Base-by-base conservation (phyloP, 1,284 basidiomycete genomes). In the Mycena citricolor region DNA sequence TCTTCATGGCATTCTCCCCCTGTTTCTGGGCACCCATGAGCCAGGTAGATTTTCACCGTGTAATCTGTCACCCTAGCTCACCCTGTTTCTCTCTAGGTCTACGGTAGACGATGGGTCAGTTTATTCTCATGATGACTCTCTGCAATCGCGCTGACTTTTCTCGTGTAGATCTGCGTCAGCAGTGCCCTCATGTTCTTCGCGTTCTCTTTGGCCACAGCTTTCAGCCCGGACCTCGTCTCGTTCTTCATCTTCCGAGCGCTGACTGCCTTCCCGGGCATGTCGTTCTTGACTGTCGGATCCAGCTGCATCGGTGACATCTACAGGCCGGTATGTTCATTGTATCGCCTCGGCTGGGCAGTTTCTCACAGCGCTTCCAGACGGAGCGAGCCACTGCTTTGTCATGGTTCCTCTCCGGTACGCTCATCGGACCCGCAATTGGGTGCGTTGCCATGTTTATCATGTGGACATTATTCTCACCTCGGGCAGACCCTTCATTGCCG, bases 51-150 rank as follows among this genome's bases (percentile, higher is more conserved):
- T 16, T 36, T 13, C 14, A 5, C n/a, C n/a, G n/a, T n/a, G n/a
- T 1, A n/a, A 16, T 4, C 14, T 8, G 17, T 25, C 5, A 7
- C n/a, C 21, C 29, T 45, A 23, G 40, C 13, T 20, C 26, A 8
- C n/a, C n/a, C n/a, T n/a, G n/a, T n/a, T n/a, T n/a, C 11, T 13
- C 8, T 14, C 16, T n/a, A 52, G 51, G 51, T 52, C 16, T 52
- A 52, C 28, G 51, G 51, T 13, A 52, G 51, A 45, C 47, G 51
- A 39, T 49, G 39, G 50, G 51, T 52, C 25, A n/a, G n/a, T n/a
- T n/a, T n/a, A n/a, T n/a, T n/a, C n/a, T n/a, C n/a, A n/a, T n/a
- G n/a, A n/a, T n/a, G n/a, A n/a, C n/a, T n/a, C n/a, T n/a, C n/a
- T n/a, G n/a, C n/a, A 47, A 43, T 20, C 12, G 10, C 25, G 19